These are phyloP conservation scores for Chaetomiaceae sp. DNA, from an alignment of 2,329 filamentous ascomycete genomes.

Conservation along the genomic window DNA sequence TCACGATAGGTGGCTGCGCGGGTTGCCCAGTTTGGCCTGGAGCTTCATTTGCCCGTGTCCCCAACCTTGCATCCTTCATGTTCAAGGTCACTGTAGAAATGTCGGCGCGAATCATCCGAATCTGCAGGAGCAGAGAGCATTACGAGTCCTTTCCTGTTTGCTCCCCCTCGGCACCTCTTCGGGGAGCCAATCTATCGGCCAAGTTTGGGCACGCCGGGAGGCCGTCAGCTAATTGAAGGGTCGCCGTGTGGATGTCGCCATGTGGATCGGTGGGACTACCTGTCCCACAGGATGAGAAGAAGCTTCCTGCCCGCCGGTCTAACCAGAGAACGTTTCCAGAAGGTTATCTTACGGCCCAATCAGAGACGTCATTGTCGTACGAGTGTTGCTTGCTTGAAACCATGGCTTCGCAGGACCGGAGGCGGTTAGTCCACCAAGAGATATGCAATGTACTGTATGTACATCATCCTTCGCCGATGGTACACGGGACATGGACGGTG, in stretches of 20 bases:
- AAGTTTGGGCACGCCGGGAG: background rate
- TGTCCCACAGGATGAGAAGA: constrained; percentile 6
- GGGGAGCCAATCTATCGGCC: background rate
- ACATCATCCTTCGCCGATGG: too few relatives aligned
- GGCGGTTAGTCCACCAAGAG: background rate
- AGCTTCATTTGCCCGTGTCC: background rate
- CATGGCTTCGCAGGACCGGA: background rate
- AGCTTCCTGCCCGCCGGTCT: background rate
- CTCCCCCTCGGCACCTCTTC: background rate
- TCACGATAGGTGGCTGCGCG: constrained; percentile 12
- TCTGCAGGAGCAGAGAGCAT: background rate
- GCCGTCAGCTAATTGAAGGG: background rate
- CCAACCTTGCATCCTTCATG: background rate
- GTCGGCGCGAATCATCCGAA: background rate
- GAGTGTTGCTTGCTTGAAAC: constrained; percentile 1
- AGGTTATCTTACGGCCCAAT: constrained; percentile 15
- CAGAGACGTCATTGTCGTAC: constrained; percentile 11
- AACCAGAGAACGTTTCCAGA: constrained; percentile 22
- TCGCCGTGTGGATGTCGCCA: background rate
- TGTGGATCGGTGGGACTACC: background rate
- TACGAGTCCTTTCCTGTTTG: background rate
- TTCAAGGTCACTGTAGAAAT: background rate
- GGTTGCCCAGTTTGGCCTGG: constrained; percentile 17
- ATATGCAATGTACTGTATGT: too few relatives aligned
- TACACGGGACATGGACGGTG: too few relatives aligned